Evolutionary conservation across 352 stramenopile species (phyloP), one percentile per base, ranked within the genome.

Genomic region (Phytophthora sojae): DNA sequence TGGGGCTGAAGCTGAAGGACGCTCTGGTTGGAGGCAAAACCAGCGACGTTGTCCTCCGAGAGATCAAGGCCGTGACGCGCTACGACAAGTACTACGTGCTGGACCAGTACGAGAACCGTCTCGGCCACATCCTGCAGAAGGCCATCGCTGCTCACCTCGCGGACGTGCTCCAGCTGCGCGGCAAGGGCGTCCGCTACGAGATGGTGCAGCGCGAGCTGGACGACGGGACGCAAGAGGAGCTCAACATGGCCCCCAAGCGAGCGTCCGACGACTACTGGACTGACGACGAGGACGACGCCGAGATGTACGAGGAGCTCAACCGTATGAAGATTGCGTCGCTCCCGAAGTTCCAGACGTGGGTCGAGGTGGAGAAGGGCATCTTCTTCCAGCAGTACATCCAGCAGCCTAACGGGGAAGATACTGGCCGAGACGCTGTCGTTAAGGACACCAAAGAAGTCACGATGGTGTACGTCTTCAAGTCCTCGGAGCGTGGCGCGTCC

Each of bases 51-150:
- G 76, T 82, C 0, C 51, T 39, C 17, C 77, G 75, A 15, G 51
- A 76, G 26, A 60, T 82, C 25, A 74, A 69, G 57, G 75, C 67
- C 12, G 53, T 73, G 14, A 64, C 74, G 26, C 58, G 54, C 26
- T 81, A 77, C 61, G 74, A 78, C 9, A 39, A 71, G 9, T 75
- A 82, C 56, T 71, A 74, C 17, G 53, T 73, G 32, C 59, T 67
- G 62, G 60, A 80, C 42, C 57, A 75, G 44, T 19, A 76, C 66
- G 15, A 80, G 35, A 65, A 78, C 26, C 58, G 79, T 12, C 57
- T 79, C 47, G 70, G 67, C 30, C 61, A 78, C 44, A 52, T 88
- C 15, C 55, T 88, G 25, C 78, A 86, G 57, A 88, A 86, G 57
- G 80, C 80, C 17, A 73, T 86, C 23, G 62, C 77, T 3, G 65